Evolutionary conservation across 2,329 filamentous ascomycete species (phyloP).

Genomic region (Fusarium staphyleae): DNA sequence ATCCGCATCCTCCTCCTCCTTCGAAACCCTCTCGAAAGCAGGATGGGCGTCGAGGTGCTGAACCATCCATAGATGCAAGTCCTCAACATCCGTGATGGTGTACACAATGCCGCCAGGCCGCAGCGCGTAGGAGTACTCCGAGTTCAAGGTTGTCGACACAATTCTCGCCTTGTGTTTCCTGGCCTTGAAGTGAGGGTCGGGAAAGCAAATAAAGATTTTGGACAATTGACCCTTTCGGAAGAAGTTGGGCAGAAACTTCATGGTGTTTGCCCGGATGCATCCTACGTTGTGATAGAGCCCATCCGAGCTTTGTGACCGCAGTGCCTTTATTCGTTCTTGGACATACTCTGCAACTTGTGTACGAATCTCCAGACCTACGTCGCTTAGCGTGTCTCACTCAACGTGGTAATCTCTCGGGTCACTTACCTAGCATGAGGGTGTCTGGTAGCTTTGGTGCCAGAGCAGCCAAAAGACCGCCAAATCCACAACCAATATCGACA

Average conservation of each 20-base stretch:
- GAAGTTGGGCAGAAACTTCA: conserved; percentile 99
- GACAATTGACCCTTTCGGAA: conserved; percentile 81
- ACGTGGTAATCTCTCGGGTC: neutral
- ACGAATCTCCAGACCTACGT: conserved; percentile 86
- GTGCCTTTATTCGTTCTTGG: conserved; percentile 81
- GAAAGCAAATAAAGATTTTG: conserved; percentile 98
- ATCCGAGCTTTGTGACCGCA: conserved; percentile 70
- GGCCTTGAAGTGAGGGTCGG: conserved; percentile 97
- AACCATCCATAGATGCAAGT: conserved; percentile 93
- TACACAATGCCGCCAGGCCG: conserved; percentile 87
- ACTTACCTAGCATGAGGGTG: conserved; percentile 79
- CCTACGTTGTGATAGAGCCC: conserved; percentile 82
- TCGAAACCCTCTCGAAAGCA: conserved; percentile 77
- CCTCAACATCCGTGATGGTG: conserved; percentile 96
- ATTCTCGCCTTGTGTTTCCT: conserved; percentile 97
- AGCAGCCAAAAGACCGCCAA: conserved; percentile 88
- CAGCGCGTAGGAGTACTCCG: conserved; percentile 91
- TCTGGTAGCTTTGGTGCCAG: conserved; percentile 83
- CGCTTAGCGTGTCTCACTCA: conserved; percentile 4
- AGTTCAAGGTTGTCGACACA: conserved; percentile 84
- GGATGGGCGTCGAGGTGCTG: conserved; percentile 80
- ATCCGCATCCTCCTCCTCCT: conserved; percentile 72
- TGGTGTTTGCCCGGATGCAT: conserved; percentile 90
- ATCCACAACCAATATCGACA: conserved; percentile 96
- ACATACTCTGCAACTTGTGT: conserved; percentile 90